Percentiles rank a stretch among this genome's conserved stretches.
These are phyloP conservation scores for Blastobotrys attinorum DNA, from an alignment of 805 yeast species.

Conservation along the genomic window DNA sequence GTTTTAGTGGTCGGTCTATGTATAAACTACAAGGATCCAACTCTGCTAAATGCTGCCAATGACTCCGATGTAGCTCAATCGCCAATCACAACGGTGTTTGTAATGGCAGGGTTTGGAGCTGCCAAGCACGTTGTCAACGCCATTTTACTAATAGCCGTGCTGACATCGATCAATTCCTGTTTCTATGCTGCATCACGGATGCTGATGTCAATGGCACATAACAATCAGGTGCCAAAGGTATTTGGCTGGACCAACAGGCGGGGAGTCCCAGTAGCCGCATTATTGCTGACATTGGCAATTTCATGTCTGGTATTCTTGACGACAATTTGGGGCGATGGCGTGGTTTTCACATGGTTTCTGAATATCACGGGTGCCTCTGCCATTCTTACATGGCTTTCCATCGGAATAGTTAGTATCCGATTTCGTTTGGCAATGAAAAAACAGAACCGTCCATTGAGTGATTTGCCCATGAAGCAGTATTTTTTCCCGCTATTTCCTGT, in stretches of 20 bases:
- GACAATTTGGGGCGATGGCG: slow-evolving; percentile 40
- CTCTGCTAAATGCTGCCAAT: slow-evolving; percentile 38
- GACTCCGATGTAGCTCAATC: slow-evolving; percentile 43
- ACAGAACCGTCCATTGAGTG: slow-evolving; percentile 44
- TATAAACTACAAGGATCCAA: slow-evolving; percentile 50
- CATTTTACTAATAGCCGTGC: slow-evolving; percentile 57
- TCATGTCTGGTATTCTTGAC: slow-evolving; percentile 56
- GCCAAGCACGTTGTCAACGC: slow-evolving; percentile 68
- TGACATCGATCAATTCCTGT: slow-evolving; percentile 68
- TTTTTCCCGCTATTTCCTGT: slow-evolving; percentile 42
- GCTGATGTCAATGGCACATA: slow-evolving; percentile 56
- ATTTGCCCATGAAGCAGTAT: slow-evolving; percentile 47
- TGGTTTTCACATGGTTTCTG: slow-evolving; percentile 60
- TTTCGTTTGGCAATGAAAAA: slow-evolving; percentile 50
- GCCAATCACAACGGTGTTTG: slow-evolving; percentile 63
- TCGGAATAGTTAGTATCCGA: slow-evolving; percentile 56
- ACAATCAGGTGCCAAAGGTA: slow-evolving; percentile 52
- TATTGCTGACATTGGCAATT: slow-evolving; percentile 36
- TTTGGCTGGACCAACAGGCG: slow-evolving; percentile 63
- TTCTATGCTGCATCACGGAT: slow-evolving; percentile 66
- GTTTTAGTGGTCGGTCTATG: slow-evolving; percentile 52
- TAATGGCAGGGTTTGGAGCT: slow-evolving; percentile 58
- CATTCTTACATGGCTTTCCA: slow-evolving; percentile 67
- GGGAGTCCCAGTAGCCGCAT: slow-evolving; percentile 77
- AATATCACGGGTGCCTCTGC: slow-evolving; percentile 66